A percentile compares a stretch with the other conserved stretches of the same genome.
phyloP scores from a whole-genome alignment of 2,329 filamentous ascomycete genomes.

The Aureobasidium sp. region DNA sequence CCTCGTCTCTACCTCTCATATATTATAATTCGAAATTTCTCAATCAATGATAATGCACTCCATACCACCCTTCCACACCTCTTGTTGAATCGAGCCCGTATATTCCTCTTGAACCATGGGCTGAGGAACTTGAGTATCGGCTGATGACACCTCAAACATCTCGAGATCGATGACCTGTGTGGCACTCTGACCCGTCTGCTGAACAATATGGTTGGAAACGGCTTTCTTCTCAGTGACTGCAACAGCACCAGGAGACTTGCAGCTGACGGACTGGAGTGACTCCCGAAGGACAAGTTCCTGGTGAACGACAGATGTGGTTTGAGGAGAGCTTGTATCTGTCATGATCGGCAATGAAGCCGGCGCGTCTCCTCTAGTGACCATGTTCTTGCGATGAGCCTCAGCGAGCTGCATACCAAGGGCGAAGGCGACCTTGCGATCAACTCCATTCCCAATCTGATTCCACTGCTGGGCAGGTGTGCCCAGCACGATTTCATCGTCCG shows the following conservation, averaged over 20 bases:
- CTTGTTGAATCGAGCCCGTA: neutral
- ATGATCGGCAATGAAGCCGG: neutral
- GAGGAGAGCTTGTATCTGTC: neutral
- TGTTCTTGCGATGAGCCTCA: neutral
- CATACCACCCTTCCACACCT: neutral
- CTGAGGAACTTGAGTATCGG: neutral
- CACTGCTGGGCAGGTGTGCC: constrained; percentile 49
- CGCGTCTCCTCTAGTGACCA: neutral
- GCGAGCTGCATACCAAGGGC: constrained; percentile 49
- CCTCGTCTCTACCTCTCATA: neutral
- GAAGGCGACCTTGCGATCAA: constrained; percentile 60
- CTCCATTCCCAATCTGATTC: constrained; percentile 67
- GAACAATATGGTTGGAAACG: neutral
- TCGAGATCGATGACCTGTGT: too few species aligned
- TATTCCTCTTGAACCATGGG: neutral
- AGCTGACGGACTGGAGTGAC: neutral
- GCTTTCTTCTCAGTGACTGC: neutral
- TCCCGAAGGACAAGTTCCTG: neutral
- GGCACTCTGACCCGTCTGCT: neutral
- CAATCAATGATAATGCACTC: neutral
- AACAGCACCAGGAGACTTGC: neutral
- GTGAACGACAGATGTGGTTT: neutral
- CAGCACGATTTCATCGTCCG: constrained; percentile 60
- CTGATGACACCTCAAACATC: neutral
- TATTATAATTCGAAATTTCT: neutral